Evolutionary conservation across 2,329 filamentous ascomycete species (phyloP).

Genomic region (Alternaria sp.): DNA sequence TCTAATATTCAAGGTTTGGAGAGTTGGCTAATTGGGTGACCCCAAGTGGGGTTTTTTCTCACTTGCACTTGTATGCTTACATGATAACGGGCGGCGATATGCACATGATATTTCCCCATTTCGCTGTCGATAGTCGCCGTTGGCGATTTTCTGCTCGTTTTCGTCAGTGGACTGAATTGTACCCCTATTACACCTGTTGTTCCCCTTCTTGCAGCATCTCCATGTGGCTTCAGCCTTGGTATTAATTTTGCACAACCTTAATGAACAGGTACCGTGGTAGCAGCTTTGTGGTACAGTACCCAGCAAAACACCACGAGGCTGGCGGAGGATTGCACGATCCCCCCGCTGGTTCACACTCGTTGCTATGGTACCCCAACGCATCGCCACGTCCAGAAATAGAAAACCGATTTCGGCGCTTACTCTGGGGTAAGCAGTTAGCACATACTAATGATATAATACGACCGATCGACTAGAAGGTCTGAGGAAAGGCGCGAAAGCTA

Average conservation of each 20-base stretch:
- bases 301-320: background rate
- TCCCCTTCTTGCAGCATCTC: too few relatives aligned
- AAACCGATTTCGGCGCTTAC: background rate
- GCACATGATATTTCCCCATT: slow-evolving; percentile 1
- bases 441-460: background rate
- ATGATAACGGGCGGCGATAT: slow-evolving; percentile 3
- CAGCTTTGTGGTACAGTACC: background rate
- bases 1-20: background rate
- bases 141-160: too few relatives aligned
- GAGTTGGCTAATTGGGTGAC: background rate
- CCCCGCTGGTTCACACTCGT: slow-evolving; percentile 18
- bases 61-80: background rate
- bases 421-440: background rate
- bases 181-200: too few relatives aligned
- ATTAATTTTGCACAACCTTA: background rate
- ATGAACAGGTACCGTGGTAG: background rate
- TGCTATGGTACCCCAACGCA: slow-evolving; percentile 6
- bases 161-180: too few relatives aligned
- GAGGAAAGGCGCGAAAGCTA: background rate
- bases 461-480: background rate
- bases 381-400: slow-evolving; percentile 14
- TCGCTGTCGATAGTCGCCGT: background rate
- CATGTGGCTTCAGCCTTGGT: background rate
- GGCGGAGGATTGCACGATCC: slow-evolving; percentile 5
- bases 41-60: background rate